Evolutionary conservation across 805 yeast species (phyloP).

Genomic region (Ogataea henricii): DNA sequence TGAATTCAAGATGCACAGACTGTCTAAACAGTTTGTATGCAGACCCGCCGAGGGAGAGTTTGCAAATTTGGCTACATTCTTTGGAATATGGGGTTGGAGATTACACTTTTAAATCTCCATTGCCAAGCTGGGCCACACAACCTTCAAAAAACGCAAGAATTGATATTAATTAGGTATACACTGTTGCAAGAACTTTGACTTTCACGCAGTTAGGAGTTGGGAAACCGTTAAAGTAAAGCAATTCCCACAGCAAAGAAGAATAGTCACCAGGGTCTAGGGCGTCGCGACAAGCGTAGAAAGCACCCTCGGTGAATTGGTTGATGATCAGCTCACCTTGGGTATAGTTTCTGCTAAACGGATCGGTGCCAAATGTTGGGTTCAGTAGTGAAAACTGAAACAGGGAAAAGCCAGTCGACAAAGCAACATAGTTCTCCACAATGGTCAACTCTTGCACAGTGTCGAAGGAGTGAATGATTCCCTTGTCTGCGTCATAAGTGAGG

Average conservation of each 20-base stretch:
- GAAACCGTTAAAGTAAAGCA: conserved; percentile 24
- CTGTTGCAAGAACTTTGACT: conserved; percentile 13
- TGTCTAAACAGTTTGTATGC: conserved; percentile 35
- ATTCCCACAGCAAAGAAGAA: conserved; percentile 31
- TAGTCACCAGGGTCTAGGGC: conserved; percentile 42
- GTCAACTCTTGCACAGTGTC: conserved; percentile 13
- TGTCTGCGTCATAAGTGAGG: conserved; percentile 10
- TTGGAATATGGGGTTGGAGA: conserved; percentile 35
- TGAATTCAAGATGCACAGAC: conserved; percentile 29
- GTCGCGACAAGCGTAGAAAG: conserved; percentile 42
- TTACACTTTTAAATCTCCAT: conserved; percentile 4
- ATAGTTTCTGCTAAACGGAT: neutral
- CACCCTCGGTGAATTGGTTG: conserved; percentile 11
- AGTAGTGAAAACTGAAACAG: conserved; percentile 5
- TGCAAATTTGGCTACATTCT: conserved; percentile 49
- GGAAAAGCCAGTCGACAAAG: conserved; percentile 15
- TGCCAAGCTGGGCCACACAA: conserved; percentile 7
- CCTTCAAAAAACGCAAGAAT: neutral
- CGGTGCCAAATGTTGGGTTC: conserved; percentile 4
- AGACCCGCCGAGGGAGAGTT: conserved; percentile 31
- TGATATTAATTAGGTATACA: conserved; percentile 5
- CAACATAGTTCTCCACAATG: conserved; percentile 15
- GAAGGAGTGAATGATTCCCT: conserved; percentile 10
- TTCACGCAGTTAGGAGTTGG: conserved; percentile 12
- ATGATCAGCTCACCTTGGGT: conserved; percentile 18